Base-by-base conservation (phyloP, 495 filamentous ascomycete species). In the Pseudotulostoma volvatum region DNA sequence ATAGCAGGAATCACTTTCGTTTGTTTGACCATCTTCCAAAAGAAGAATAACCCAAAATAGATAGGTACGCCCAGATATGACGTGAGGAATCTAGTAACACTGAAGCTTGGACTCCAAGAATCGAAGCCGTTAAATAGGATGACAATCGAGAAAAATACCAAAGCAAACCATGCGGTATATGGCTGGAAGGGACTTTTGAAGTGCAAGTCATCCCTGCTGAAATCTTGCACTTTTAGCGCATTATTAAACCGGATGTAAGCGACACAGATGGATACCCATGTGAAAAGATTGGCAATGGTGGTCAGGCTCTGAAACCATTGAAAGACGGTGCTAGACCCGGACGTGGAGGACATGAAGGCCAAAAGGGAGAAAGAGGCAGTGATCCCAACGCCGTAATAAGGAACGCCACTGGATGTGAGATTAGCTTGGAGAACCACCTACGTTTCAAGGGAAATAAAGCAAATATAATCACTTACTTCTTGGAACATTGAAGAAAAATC, bases 61-160 rank as follows among this genome's bases (percentile, higher is more conserved):
- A 80, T 44, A 32, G 79, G 76, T 31, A 80, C 45, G 42, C 69
- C 74, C 37, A 77, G 59, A 40, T 80, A 80, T 5, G 67, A 61
- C 9, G 70, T 68, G 39, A 79, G 77, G 44, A 79, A 79, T 15
- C 60, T 53, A 48, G 59, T 55, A 7, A 67, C 63, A 39, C 54
- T 52, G 71, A 79, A 84, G 3, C 36, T 39, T 0, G 66, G 64
- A 33, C 83, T 73, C 53, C 78, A 84, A 2, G 66, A 57, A 3
- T 70, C 77, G 52, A 84, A 84, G 3, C 78, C 78, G 52, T 81
- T 76, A 3, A 77, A 80, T 9, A 84, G 30, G 35, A 73, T 69
- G 44, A 82, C 75, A 32, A 82, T 50, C 16, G 70, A 41, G 59
- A 68, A 75, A 61, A 79, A 79, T 44, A 73, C 68, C 19, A 81